phyloP scores from a whole-genome alignment of 257 asterid species.

The Penstemon eatonii region DNA sequence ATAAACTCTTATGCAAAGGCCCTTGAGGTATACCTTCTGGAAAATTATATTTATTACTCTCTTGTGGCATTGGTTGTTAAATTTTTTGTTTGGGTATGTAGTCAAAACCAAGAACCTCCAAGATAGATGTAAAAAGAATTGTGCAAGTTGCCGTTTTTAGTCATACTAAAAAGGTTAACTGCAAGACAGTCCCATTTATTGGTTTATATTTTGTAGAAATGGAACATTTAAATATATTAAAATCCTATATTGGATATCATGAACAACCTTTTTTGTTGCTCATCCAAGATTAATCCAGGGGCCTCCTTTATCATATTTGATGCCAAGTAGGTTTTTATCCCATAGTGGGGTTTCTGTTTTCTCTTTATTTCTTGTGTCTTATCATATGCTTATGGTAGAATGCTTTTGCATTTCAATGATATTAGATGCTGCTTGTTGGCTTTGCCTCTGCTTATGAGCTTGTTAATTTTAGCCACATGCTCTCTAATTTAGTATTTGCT shows the following conservation, averaged over 20 bases:
- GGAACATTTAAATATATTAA: too few species aligned
- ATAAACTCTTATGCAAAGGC: constrained; percentile 89
- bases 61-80: background rate
- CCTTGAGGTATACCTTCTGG: constrained; percentile 61
- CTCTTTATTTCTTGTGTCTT: constrained; percentile 1
- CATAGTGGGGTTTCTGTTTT: constrained; percentile 6
- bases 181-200: too few species aligned
- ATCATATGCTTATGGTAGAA: background rate
- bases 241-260: too few species aligned
- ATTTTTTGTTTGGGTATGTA: background rate
- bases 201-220: too few species aligned
- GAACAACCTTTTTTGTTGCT: background rate
- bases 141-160: background rate
- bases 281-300: background rate
- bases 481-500: constrained; percentile 12
- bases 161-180: background rate
- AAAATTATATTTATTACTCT: background rate
- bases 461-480: background rate
- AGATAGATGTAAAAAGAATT: background rate
- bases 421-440: constrained; percentile 6
- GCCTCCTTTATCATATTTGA: background rate
- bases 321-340: background rate
- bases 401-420: constrained; percentile 9
- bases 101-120: constrained; percentile 6
- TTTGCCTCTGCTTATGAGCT: constrained; percentile 10